These are phyloP conservation scores for Citrullus amarus DNA, from an alignment of 306 rosid species.

Conservation along the genomic window DNA sequence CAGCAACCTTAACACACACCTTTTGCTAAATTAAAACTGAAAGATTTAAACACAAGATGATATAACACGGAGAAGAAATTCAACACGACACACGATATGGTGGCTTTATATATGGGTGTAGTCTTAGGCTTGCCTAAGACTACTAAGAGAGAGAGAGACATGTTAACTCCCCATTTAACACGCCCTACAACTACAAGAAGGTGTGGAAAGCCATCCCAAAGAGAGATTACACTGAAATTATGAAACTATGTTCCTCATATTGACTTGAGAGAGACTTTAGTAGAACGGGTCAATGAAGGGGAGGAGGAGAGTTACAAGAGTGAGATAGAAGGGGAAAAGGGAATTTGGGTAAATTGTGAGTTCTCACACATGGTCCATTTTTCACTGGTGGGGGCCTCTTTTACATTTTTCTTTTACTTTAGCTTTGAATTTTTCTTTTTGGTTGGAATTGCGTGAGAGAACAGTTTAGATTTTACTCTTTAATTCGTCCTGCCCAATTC, in stretches of 20 bases:
- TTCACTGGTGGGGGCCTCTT: not conserved
- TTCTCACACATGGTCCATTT: not conserved
- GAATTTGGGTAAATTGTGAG: not conserved
- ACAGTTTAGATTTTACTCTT: not conserved
- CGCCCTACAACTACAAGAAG: not conserved
- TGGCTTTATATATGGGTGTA: not conserved
- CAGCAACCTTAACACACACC: not conserved
- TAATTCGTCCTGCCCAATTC: not conserved
- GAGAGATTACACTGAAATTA: not conserved
- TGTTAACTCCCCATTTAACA: not conserved
- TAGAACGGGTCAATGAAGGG: not conserved
- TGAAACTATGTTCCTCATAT: not conserved
- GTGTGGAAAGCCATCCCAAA: not conserved
- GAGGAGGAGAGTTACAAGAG: not conserved
- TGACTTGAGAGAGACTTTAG: not conserved
- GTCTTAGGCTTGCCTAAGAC: not conserved
- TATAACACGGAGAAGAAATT: constrained; percentile 3
- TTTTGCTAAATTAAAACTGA: constrained; percentile 32
- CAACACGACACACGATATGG: not conserved
- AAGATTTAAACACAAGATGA: constrained; percentile 1
- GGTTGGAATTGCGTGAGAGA: not conserved
- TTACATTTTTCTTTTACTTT: not conserved
- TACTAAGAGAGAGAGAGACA: not conserved
- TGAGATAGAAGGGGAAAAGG: not conserved
- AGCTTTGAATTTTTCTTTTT: not conserved